Conservation (phyloP, 768 basidiomycete species). For the Chalciporus sphaerocephalus region DNA sequence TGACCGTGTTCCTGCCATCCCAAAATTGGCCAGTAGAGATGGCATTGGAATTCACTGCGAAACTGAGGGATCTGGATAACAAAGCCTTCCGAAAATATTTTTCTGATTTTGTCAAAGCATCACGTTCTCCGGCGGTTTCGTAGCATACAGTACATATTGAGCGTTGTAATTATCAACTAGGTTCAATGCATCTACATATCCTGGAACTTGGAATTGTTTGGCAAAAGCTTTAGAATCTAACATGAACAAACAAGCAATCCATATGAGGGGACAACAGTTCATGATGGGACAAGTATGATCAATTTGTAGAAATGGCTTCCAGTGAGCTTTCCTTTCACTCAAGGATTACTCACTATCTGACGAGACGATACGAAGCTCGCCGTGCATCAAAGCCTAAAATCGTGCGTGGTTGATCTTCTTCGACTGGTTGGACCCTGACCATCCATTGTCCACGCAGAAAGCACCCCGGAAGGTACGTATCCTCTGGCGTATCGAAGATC, state of each 20-base stretch:
- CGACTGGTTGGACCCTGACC: slow-evolving; percentile 17
- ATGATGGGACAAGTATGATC: slow-evolving; percentile 16
- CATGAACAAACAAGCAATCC: slow-evolving; percentile 28
- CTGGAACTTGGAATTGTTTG: slow-evolving; percentile 21
- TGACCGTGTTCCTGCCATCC: slow-evolving; percentile 77
- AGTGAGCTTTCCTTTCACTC: slow-evolving; percentile 18
- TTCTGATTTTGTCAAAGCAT: slow-evolving; percentile 74
- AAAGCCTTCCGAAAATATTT: slow-evolving; percentile 85
- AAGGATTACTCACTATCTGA: slow-evolving; percentile 11
- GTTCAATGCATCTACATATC: neutral
- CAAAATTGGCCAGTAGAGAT: slow-evolving; percentile 81
- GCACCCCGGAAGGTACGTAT: slow-evolving; percentile 43
- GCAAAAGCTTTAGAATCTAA: slow-evolving; percentile 32
- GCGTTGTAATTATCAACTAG: neutral
- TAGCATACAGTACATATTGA: slow-evolving; percentile 32
- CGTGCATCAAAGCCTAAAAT: slow-evolving; percentile 38
- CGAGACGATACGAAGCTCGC: slow-evolving; percentile 18
- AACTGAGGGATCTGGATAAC: slow-evolving; percentile 67
- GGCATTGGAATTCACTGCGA: slow-evolving; percentile 72
- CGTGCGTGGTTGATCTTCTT: slow-evolving; percentile 33
- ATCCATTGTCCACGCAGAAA: slow-evolving; percentile 31
- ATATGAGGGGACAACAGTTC: slow-evolving; percentile 8
- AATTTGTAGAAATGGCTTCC: slow-evolving; percentile 26
- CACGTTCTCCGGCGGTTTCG: slow-evolving; percentile 50
- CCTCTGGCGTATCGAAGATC: neutral